These are phyloP conservation scores for Cytospora schulzeri DNA, from an alignment of 2,329 filamentous ascomycete genomes.

Conservation along the genomic window DNA sequence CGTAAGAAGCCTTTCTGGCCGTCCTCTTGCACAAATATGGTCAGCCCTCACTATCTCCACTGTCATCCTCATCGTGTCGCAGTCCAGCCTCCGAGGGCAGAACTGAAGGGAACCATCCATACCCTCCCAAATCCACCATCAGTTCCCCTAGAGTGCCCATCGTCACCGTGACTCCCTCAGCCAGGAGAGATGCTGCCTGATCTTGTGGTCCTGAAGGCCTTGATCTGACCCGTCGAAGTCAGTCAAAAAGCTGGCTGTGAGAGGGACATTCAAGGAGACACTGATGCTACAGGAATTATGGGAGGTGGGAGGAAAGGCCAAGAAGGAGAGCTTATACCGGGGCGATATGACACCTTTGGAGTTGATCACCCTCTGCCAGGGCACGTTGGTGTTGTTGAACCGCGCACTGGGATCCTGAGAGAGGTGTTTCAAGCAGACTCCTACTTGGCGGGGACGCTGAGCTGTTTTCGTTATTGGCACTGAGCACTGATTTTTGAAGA, in stretches of 20 bases:
- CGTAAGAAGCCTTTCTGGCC: background rate
- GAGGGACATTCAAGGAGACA: background rate
- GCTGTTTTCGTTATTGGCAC: constrained; percentile 47
- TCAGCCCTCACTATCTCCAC: constrained; percentile 22
- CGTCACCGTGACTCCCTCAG: constrained; percentile 56
- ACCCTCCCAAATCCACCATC: constrained; percentile 52
- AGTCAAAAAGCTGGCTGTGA: background rate
- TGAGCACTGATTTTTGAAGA: background rate
- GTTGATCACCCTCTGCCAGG: constrained; percentile 94
- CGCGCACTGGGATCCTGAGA: constrained; percentile 53
- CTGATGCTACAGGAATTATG: background rate
- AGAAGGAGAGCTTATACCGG: constrained; percentile 54
- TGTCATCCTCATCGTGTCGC: constrained; percentile 35
- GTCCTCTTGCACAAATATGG: background rate
- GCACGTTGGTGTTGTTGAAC: constrained; percentile 79
- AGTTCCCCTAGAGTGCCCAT: constrained; percentile 53
- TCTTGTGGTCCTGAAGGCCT: constrained; percentile 51
- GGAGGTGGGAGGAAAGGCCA: background rate
- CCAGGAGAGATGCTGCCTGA: constrained; percentile 52
- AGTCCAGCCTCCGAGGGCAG: constrained; percentile 47
- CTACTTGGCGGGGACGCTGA: constrained; percentile 79
- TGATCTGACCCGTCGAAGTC: constrained; percentile 41
- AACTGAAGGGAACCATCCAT: constrained; percentile 57
- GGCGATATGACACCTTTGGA: constrained; percentile 83
- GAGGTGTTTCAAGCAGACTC: constrained; percentile 86